Evolutionary conservation across 2,329 filamentous ascomycete species (phyloP).

Genomic region (Cordyceps militaris): DNA sequence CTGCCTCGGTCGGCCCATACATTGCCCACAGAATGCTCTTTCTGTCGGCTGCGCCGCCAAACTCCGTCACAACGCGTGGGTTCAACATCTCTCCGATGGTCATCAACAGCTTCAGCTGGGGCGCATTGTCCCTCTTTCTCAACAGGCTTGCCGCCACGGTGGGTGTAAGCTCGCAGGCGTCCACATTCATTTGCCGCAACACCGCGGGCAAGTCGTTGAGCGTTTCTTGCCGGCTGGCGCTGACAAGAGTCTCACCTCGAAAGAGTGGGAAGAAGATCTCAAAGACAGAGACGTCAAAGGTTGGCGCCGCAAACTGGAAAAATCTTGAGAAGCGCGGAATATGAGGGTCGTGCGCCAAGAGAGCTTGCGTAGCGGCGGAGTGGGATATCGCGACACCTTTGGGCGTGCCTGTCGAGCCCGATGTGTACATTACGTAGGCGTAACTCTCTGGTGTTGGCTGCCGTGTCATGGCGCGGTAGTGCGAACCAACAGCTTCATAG

Average conservation of each 20-base stretch:
- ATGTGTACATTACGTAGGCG: constrained; percentile 92
- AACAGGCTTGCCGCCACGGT: constrained; percentile 77
- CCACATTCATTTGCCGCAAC: constrained; percentile 59
- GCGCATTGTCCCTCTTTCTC: constrained; percentile 58
- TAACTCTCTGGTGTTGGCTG: constrained; percentile 36
- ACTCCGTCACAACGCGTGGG: constrained; percentile 66
- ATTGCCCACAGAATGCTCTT: constrained; percentile 76
- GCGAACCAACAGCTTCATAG: neutral
- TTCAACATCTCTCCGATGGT: constrained; percentile 95
- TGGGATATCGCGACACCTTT: constrained; percentile 86
- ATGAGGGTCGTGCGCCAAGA: constrained; percentile 72
- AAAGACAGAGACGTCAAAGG: constrained; percentile 91
- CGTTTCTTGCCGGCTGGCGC: constrained; percentile 61
- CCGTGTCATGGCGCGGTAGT: constrained; percentile 3
- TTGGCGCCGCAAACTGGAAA: constrained; percentile 85
- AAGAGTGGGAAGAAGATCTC: constrained; percentile 87
- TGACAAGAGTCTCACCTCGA: constrained; percentile 65
- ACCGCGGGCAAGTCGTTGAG: constrained; percentile 66
- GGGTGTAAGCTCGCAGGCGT: constrained; percentile 83
- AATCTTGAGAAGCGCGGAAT: constrained; percentile 74
- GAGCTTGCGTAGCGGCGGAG: constrained; percentile 68
- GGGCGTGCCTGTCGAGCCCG: constrained; percentile 79
- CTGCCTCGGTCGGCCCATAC: constrained; percentile 90
- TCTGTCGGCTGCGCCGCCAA: constrained; percentile 51
- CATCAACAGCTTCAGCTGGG: constrained; percentile 61